phyloP scores from a whole-genome alignment of 2,329 filamentous ascomycete genomes.

The Aureobasidium sp. region DNA sequence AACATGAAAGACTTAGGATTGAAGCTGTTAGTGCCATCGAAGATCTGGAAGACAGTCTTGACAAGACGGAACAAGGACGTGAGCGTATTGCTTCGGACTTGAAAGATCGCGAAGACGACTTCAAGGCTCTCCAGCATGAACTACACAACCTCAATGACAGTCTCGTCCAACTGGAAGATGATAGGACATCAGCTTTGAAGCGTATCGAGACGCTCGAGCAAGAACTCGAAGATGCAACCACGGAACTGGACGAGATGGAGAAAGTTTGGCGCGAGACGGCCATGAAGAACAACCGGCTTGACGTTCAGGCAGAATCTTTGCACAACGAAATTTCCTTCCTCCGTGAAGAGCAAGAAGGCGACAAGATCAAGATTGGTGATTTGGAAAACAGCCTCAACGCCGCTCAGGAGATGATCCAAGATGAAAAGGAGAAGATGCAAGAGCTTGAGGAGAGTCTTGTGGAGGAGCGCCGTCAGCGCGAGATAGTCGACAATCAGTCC shows the following conservation, averaged over 20 bases:
- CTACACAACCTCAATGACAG: conserved; percentile 88
- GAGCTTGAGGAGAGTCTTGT: conserved; percentile 57
- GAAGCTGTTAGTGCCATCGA: conserved; percentile 56
- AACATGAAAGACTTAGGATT: conserved; percentile 45
- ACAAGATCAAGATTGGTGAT: conserved; percentile 97
- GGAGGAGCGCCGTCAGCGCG: conserved; percentile 76
- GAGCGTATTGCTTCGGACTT: conserved; percentile 65
- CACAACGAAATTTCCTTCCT: conserved; percentile 93
- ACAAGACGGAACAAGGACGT: conserved; percentile 62
- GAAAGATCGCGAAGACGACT: conserved; percentile 73
- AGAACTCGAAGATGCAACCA: conserved; percentile 75
- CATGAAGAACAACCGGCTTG: conserved; percentile 77
- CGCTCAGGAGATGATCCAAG: conserved; percentile 70
- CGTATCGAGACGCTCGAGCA: conserved; percentile 77
- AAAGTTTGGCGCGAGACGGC: conserved; percentile 77
- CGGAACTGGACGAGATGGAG: conserved; percentile 80
- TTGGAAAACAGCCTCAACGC: conserved; percentile 76
- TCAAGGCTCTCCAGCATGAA: conserved; percentile 84
- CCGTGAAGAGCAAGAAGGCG: conserved; percentile 89
- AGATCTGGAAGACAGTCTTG: conserved; percentile 38
- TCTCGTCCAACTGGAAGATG: conserved; percentile 80
- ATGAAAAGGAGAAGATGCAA: conserved; percentile 65
- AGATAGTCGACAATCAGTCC: conserved; percentile 78
- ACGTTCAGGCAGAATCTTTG: conserved; percentile 85
- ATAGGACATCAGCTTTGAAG: conserved; percentile 69